These are phyloP conservation scores for Hygrophila difformis DNA, from an alignment of 257 asterid species.

Conservation along the genomic window DNA sequence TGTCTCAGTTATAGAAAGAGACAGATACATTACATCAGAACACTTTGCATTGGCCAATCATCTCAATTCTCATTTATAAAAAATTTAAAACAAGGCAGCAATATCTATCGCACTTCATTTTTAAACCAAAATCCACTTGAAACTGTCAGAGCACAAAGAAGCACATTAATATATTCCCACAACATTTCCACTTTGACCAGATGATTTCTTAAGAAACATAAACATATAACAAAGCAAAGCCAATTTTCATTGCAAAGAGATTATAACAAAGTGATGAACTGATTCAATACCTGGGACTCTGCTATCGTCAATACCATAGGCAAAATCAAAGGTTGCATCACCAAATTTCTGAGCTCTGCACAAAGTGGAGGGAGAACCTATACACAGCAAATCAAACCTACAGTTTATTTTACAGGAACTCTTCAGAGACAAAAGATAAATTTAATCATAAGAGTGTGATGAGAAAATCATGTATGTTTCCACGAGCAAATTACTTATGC, in stretches of 20 bases:
- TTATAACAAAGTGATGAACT: constrained; percentile 14
- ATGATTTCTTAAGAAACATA: constrained; percentile 1
- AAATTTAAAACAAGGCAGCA: constrained; percentile 1
- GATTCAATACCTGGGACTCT: constrained; percentile 73
- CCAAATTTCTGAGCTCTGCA: constrained; percentile 96
- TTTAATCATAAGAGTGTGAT: constrained; percentile 6
- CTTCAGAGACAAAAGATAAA: constrained; percentile 17
- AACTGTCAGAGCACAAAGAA: constrained; percentile 2
- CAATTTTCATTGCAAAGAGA: constrained; percentile 5
- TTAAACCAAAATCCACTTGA: no score
- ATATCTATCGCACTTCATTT: constrained; percentile 3
- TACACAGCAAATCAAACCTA: constrained; percentile 17
- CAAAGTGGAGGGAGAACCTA: constrained; percentile 99
- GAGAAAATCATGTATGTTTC: not conserved
- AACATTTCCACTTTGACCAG: not conserved
- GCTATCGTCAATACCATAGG: constrained; percentile 99
- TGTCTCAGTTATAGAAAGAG: not conserved
- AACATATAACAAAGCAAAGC: constrained; percentile 7
- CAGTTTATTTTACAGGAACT: constrained; percentile 15
- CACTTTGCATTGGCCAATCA: not conserved
- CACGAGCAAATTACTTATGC: no score
- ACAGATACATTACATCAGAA: not conserved
- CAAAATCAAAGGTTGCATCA: constrained; percentile 97
- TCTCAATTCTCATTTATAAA: constrained; percentile 7
- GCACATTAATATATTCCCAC: constrained; percentile 1